These are phyloP conservation scores for Pseudogymnoascus sp. DNA, from an alignment of 2,329 filamentous ascomycete species.

Conservation along the genomic window DNA sequence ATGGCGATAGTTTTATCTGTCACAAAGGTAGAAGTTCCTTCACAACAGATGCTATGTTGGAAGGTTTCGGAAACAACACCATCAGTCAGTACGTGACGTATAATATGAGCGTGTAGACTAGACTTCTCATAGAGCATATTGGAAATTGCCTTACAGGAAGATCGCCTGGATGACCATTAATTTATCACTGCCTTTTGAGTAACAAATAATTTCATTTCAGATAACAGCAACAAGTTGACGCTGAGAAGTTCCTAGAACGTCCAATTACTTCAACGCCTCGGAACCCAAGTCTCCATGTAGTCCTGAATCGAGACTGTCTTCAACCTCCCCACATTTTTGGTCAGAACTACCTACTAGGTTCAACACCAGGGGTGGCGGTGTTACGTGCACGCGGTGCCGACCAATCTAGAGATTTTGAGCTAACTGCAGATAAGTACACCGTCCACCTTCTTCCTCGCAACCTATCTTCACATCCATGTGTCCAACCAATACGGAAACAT, in stretches of 20 bases:
- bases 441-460: background rate
- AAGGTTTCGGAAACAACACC: background rate
- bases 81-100: background rate
- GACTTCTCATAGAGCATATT: background rate
- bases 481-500: background rate
- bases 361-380: background rate
- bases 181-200: background rate
- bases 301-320: background rate
- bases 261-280: background rate
- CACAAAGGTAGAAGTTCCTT: background rate
- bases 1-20: background rate
- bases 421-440: background rate
- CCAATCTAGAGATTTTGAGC: background rate
- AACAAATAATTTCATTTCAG: background rate
- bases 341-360: background rate
- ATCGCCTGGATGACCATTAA: background rate
- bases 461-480: background rate
- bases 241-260: background rate
- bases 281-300: background rate
- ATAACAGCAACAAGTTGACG: background rate
- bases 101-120: background rate
- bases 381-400: background rate
- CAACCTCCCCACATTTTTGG: background rate
- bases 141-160: background rate
- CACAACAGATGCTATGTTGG: background rate